Evolutionary conservation across 116 monocot genomes (phyloP), one percentile per base, ranked within the genome.

Genomic region (Cymodocea nodosa): DNA sequence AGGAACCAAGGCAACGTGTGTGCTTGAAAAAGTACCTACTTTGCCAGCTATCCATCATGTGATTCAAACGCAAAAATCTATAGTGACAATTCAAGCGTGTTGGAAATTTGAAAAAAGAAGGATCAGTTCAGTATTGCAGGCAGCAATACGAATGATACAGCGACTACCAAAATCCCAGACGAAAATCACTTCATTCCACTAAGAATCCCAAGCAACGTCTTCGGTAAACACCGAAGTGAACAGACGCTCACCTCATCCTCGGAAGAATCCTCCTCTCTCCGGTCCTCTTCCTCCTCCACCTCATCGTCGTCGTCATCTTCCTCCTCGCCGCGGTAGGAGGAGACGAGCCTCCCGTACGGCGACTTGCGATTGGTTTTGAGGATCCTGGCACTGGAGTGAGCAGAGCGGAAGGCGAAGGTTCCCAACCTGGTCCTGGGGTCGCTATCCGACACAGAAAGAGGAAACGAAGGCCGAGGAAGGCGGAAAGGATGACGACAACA

Each of bases 301-400:
- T 59, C 73, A 11, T 68, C 72, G 5, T 64, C 70, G 5, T 69
- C 71, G 3, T 69, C 66, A 7, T 73, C 80, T 1, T 69, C 72
- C 10, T 67, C 71, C 4, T 73, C 70, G 23, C 50, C 65, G 6
- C 20, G 48, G 37, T 71, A 79, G 6, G 51, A 14, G 3, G 70
- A 68, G 30, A 57, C 37, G 34, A 59, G 60, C 13, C 80, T 35
- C 12, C 68, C 74, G 20, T 62, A 80, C 15, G 61, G 68, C n/a
- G 70, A 61, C 62, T 54, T 59, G 4, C 84, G 75, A 50, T 63
- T 68, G 57, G 75, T 35, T 55, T 84, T 84, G 68, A 84, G 66
- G 48, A 84, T 75, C 35, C 55, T 78, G 54, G 65, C 65, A 62
- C 37, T 78, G 35, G 78, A 84, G 51, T 84, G 80, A 51, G 77